phyloP scores from a whole-genome alignment of 768 basidiomycete genomes.

The Phanerodontia chrysosporium region DNA sequence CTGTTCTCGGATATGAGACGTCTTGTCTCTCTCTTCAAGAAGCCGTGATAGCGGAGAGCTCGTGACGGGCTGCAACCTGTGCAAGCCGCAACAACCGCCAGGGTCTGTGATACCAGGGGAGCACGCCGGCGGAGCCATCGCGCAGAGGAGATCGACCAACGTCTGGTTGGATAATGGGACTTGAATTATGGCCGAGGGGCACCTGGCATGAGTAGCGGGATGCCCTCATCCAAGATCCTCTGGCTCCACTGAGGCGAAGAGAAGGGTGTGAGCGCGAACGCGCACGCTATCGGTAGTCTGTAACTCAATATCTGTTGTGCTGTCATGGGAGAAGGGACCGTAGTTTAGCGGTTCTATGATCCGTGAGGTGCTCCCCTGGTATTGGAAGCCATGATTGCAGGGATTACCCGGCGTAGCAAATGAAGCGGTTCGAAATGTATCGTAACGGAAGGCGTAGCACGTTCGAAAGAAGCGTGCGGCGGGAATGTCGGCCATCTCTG shows the following conservation, averaged over 20 bases:
- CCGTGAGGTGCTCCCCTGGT: too few species aligned
- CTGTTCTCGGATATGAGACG: not conserved
- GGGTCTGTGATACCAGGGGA: not conserved
- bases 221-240: not conserved
- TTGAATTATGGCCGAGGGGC: not conserved
- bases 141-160: not conserved
- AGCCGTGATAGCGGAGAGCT: not conserved
- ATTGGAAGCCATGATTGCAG: too few species aligned
- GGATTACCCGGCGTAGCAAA: too few species aligned
- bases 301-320: not conserved
- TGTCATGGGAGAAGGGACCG: not conserved
- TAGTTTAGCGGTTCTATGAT: too few species aligned
- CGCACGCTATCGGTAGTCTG: not conserved
- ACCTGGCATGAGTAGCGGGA: too few species aligned
- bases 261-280: not conserved
- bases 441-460: not conserved
- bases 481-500: not conserved
- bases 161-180: not conserved
- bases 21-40: not conserved
- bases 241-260: not conserved
- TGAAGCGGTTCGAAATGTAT: too few species aligned
- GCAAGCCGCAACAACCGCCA: not conserved
- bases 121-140: not conserved
- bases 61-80: not conserved
- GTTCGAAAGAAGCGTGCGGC: slow-evolving; percentile 1